A percentile compares a stretch with the other conserved stretches of the same genome.
Evolutionary conservation across 1,284 basidiomycete species (phyloP).

Genomic region (Cutaneotrichosporon sp.): DNA sequence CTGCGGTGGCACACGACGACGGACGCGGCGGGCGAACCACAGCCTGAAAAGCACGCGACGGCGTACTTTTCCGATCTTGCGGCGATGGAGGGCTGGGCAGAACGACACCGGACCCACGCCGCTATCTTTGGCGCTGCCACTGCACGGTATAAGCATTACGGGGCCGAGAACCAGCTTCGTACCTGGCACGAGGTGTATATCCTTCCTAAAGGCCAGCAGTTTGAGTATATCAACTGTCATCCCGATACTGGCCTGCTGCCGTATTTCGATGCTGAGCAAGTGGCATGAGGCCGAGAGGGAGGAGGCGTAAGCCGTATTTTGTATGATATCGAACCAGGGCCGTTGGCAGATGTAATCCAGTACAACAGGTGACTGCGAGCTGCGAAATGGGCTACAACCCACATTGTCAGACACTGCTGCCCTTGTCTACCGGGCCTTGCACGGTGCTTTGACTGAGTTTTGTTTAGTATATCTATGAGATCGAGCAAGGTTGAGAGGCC

Average conservation of each 20-base stretch:
- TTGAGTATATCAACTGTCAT: constrained; percentile 15
- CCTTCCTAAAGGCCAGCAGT: constrained; percentile 5
- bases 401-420: too few species aligned
- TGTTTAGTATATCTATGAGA: too few species aligned
- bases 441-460: too few species aligned
- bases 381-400: too few species aligned
- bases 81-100: constrained; percentile 11
- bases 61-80: constrained; percentile 5
- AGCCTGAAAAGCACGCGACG: constrained; percentile 7
- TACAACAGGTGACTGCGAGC: too few species aligned
- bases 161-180: constrained; percentile 9
- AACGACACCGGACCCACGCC: constrained; percentile 8
- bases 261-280: constrained; percentile 2
- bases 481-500: too few species aligned
- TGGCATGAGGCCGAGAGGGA: too few species aligned
- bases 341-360: too few species aligned
- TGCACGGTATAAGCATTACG: constrained; percentile 10
- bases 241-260: constrained; percentile 6
- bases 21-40: background rate
- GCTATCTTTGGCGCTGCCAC: constrained; percentile 13
- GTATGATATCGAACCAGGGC: too few species aligned
- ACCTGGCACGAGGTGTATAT: constrained; percentile 16
- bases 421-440: too few species aligned
- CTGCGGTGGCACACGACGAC: constrained; percentile 1
- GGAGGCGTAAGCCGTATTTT: too few species aligned